These are phyloP conservation scores for Cutaneotrichosporon sp. DNA, from an alignment of 1,284 basidiomycete genomes.

Conservation along the genomic window DNA sequence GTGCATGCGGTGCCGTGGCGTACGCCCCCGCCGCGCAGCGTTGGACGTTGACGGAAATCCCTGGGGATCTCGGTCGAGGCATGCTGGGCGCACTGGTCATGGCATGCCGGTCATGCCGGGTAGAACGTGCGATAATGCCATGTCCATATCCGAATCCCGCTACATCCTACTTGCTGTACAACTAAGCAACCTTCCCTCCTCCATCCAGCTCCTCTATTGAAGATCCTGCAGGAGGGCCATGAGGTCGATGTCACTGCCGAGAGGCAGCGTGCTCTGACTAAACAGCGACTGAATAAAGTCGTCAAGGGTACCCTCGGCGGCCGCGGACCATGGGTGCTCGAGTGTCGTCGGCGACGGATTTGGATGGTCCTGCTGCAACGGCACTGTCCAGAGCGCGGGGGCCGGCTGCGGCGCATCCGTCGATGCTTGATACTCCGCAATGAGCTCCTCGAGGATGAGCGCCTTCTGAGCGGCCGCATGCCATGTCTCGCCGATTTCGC, in stretches of 20 bases:
- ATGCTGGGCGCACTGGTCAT: no score
- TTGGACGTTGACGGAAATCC: no score
- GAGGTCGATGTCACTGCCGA: conserved; percentile 6
- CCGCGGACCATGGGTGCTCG: background rate
- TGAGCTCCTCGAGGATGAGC: conserved; percentile 10
- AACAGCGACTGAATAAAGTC: conserved; percentile 10
- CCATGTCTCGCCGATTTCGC: conserved; percentile 15
- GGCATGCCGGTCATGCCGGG: no score
- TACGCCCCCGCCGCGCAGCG: no score
- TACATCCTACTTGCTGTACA: background rate
- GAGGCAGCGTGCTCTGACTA: conserved; percentile 7
- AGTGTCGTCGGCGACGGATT: background rate
- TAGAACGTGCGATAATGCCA: no score
- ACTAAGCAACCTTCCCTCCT: background rate
- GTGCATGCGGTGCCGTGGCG: no score
- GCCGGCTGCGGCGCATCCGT: background rate
- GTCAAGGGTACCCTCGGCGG: conserved; percentile 3
- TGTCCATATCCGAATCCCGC: no score
- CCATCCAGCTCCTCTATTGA: background rate
- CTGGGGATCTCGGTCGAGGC: no score
- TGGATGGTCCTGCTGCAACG: background rate
- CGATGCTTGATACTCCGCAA: conserved; percentile 1
- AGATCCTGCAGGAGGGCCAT: conserved; percentile 4
- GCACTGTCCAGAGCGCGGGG: background rate
- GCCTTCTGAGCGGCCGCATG: conserved; percentile 9